These are phyloP conservation scores for Porphyrellus cyaneotinctus DNA, from an alignment of 768 basidiomycete species.

Conservation along the genomic window DNA sequence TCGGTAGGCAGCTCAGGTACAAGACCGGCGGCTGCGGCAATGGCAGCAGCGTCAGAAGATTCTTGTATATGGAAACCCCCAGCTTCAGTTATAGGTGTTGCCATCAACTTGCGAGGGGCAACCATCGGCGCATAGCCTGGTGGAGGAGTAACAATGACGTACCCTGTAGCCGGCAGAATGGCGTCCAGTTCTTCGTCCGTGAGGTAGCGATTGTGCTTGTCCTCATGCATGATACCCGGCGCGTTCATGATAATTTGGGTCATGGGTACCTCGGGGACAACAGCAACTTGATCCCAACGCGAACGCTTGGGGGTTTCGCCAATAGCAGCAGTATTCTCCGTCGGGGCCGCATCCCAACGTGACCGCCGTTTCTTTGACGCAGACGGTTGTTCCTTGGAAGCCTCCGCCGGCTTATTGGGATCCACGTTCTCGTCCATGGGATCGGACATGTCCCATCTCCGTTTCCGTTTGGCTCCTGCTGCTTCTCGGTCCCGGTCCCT, in stretches of 20 bases:
- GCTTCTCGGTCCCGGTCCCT: conserved; percentile 36
- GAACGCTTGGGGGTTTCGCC: conserved; percentile 83
- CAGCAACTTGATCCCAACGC: conserved; percentile 95
- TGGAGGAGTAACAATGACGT: conserved; percentile 89
- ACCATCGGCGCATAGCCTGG: conserved; percentile 85
- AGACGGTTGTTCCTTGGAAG: conserved; percentile 72
- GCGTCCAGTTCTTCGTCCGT: conserved; percentile 94
- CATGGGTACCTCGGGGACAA: conserved; percentile 64
- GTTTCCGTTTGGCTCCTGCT: conserved; percentile 63
- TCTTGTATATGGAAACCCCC: conserved; percentile 98
- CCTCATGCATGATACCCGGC: conserved; percentile 78
- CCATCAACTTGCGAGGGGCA: conserved; percentile 59
- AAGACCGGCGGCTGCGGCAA: conserved; percentile 86
- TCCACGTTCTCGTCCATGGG: conserved; percentile 62
- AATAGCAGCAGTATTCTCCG: conserved; percentile 47
- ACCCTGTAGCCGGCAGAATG: conserved; percentile 82
- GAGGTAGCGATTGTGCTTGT: conserved; percentile 95
- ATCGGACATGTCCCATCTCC: conserved; percentile 74
- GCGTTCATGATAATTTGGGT: conserved; percentile 85
- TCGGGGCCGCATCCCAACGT: conserved; percentile 93
- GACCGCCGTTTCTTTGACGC: conserved; percentile 90
- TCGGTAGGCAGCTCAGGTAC: conserved; percentile 94
- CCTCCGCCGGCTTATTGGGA: conserved; percentile 45
- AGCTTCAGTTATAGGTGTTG: conserved; percentile 48
- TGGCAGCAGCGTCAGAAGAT: conserved; percentile 83